Evolutionary conservation across 1,284 basidiomycete genomes (phyloP), one percentile per base, ranked within the genome.

Genomic region (Entoloma clypeatum): DNA sequence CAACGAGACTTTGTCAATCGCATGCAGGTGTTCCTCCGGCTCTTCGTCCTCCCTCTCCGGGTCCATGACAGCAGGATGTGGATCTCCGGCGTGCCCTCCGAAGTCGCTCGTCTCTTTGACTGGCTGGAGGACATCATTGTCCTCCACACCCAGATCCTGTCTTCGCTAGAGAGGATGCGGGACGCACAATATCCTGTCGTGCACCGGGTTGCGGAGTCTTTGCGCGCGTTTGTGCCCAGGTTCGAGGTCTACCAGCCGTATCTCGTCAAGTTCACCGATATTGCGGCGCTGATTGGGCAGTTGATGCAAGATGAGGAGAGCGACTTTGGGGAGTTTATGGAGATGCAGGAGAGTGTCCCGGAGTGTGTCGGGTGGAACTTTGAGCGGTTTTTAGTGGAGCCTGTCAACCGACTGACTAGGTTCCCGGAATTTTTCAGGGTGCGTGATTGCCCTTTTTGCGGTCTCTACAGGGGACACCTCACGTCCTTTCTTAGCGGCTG

Each of bases 191-290:
- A 66, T 33, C 65, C 73, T 2, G 59, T 77, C 10, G 66, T 81
- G 4, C 61, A 63, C 43, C 54, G 65, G 13, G 64, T 92, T 18
- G 79, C 85, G 6, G 74, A 77, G 4, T 60, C 68, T 2, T 62
- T 92, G 18, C 66, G 75, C 13, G 56, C 61, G 1, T 84, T 86
- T 57, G 70, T 92, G 11, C 65, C 74, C 1, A 72, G 71, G 33
- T 63, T 93, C 26, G 85, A 92, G 57, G 74, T 87, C 3, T 89
- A 95, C 56, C 88, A 92, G 59, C 83, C 86, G 8, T 95, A 93
- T 60, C 64, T 95, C 3, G 79, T 87, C 10, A 71, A 79, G 34
- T 72, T 92, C 32, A 81, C 83, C 37, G 68, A 71, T 18, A 77
- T 84, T 0, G 71, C 72, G 2, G 62, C 68, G 5, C 55, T 72